A percentile compares a stretch with the other conserved stretches of the same genome.
These are phyloP conservation scores for Prunus armeniaca DNA, from an alignment of 306 rosid species.

Conservation along the genomic window DNA sequence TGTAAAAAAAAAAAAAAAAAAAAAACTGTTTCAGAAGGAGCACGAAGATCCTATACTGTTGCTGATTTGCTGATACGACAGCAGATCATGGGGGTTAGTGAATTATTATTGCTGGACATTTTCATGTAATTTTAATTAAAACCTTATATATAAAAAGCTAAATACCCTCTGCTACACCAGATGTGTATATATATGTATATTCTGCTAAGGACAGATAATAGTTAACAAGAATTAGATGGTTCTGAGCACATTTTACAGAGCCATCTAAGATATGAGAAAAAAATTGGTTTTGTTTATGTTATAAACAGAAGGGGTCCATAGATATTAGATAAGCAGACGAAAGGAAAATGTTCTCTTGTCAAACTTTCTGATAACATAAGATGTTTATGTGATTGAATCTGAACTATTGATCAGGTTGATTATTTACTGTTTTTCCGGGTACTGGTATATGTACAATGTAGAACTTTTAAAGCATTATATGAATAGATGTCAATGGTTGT, in stretches of 20 bases:
- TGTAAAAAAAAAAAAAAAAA: too few species aligned
- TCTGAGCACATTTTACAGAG: neutral
- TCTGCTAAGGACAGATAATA: neutral
- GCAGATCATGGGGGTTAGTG: neutral
- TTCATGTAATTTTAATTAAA: neutral
- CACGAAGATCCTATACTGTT: slow-evolving; percentile 8
- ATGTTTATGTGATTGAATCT: too few species aligned
- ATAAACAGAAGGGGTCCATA: too few species aligned
- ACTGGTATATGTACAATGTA: too few species aligned
- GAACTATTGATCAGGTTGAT: too few species aligned
- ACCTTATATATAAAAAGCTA: neutral
- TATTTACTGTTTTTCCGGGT: too few species aligned
- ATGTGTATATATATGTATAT: neutral
- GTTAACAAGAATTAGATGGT: slow-evolving; percentile 11
- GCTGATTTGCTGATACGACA: neutral
- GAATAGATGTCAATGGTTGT: neutral
- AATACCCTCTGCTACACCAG: neutral
- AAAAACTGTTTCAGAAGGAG: slow-evolving; percentile 11
- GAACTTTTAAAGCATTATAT: neutral
- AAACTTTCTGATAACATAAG: neutral
- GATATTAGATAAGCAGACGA: too few species aligned
- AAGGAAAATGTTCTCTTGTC: neutral
- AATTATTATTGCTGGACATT: neutral
- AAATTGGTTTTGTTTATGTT: too few species aligned
- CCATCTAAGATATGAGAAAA: too few species aligned